Percentiles rank a stretch among this genome's conserved stretches.
Evolutionary conservation across 2,329 filamentous ascomycete species (phyloP).

Genomic region (Monosporascus sp.): DNA sequence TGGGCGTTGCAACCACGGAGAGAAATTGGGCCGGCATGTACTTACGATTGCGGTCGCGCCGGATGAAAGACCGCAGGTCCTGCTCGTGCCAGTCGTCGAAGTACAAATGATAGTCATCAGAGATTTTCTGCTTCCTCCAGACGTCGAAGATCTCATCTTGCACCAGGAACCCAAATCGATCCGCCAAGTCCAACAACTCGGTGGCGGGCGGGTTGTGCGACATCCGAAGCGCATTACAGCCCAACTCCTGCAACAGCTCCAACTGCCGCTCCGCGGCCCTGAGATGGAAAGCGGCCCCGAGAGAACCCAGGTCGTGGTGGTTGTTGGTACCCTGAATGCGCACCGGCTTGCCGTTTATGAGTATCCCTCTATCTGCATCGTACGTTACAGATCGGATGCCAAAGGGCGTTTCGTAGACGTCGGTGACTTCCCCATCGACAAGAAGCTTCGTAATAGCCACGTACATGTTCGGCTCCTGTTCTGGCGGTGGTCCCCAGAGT

Average conservation of each 20-base stretch:
- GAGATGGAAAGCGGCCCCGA: slow-evolving; percentile 45
- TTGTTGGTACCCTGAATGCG: slow-evolving; percentile 42
- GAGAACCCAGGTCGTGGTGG: slow-evolving; percentile 45
- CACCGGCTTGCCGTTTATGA: slow-evolving; percentile 40
- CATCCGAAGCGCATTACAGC: slow-evolving; percentile 43
- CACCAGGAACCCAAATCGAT: slow-evolving; percentile 43
- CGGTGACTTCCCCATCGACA: slow-evolving; percentile 23
- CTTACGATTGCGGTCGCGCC: slow-evolving; percentile 44
- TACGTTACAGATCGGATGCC: slow-evolving; percentile 41
- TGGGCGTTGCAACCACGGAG: neutral
- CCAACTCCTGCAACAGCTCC: slow-evolving; percentile 43
- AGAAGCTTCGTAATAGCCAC: slow-evolving; percentile 37
- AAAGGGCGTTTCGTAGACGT: slow-evolving; percentile 44
- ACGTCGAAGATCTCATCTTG: slow-evolving; percentile 50
- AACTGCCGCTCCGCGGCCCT: slow-evolving; percentile 44
- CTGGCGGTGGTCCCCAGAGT: slow-evolving; percentile 44
- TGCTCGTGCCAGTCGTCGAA: slow-evolving; percentile 49
- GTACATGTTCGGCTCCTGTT: slow-evolving; percentile 41
- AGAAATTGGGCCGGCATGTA: neutral
- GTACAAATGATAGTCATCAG: slow-evolving; percentile 45
- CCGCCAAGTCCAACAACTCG: slow-evolving; percentile 45
- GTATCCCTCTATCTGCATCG: slow-evolving; percentile 33
- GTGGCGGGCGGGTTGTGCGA: slow-evolving; percentile 49
- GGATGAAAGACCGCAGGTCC: slow-evolving; percentile 43
- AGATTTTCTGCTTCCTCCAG: slow-evolving; percentile 40